Evolutionary conservation across 352 stramenopile species (phyloP).

Genomic region (Globisporangium alternatum): DNA sequence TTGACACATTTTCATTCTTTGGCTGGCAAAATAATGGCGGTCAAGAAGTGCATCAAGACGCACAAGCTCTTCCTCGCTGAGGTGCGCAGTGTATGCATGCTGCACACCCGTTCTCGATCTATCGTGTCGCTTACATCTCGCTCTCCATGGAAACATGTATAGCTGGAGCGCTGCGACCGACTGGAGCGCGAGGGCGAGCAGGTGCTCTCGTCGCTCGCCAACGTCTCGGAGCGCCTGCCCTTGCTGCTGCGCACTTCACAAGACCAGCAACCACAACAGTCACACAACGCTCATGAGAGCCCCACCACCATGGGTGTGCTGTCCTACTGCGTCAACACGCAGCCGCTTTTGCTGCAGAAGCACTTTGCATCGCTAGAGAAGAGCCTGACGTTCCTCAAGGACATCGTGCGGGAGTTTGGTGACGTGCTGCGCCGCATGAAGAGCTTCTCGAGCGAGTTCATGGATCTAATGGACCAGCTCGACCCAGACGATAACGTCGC

Average conservation of each 20-base stretch:
- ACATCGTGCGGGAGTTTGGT: slow-evolving; percentile 49
- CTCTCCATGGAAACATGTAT: not conserved
- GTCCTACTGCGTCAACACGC: slow-evolving; percentile 30
- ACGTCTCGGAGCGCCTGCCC: slow-evolving; percentile 59
- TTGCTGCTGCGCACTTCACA: slow-evolving; percentile 23
- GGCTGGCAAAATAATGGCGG: slow-evolving; percentile 26
- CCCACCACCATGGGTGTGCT: slow-evolving; percentile 38
- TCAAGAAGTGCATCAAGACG: slow-evolving; percentile 62
- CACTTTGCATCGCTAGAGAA: slow-evolving; percentile 76
- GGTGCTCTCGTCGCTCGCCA: slow-evolving; percentile 66
- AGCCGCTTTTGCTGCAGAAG: slow-evolving; percentile 45
- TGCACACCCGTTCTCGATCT: not conserved
- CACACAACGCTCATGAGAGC: not conserved
- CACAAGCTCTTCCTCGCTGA: slow-evolving; percentile 66
- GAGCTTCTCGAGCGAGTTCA: slow-evolving; percentile 30
- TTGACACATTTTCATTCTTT: not conserved
- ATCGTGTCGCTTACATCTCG: not conserved
- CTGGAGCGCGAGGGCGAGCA: slow-evolving; percentile 64
- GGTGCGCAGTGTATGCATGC: slow-evolving; percentile 19
- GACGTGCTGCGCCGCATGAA: slow-evolving; percentile 43
- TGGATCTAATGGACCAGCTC: slow-evolving; percentile 30
- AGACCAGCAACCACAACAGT: slow-evolving; percentile 5
- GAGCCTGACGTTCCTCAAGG: slow-evolving; percentile 45
- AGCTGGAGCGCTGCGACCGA: slow-evolving; percentile 44
- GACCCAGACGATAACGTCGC: slow-evolving; percentile 8